These are phyloP conservation scores for Penicillium concentricum DNA, from an alignment of 2,329 filamentous ascomycete species.

Conservation along the genomic window DNA sequence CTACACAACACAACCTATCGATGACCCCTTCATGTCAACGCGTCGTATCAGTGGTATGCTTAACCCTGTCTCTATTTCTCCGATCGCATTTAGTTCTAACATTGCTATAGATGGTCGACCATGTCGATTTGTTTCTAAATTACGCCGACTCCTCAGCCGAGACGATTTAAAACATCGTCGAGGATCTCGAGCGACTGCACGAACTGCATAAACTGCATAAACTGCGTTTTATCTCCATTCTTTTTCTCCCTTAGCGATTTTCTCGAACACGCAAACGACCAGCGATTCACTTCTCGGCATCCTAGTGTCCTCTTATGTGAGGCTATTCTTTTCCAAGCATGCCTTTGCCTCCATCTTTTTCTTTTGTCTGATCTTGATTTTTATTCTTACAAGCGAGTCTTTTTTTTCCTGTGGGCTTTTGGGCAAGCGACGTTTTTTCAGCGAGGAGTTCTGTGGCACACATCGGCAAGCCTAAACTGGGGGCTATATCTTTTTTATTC, in stretches of 20 bases:
- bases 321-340: background rate
- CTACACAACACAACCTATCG: slow-evolving; percentile 27
- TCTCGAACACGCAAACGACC: background rate
- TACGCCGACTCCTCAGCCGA: slow-evolving; percentile 34
- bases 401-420: background rate
- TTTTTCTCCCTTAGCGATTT: background rate
- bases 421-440: background rate
- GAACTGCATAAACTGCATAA: background rate
- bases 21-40: slow-evolving; percentile 18
- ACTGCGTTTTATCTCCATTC: slow-evolving; percentile 4
- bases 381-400: background rate
- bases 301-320: background rate
- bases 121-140: slow-evolving; percentile 32
- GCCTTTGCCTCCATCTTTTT: background rate
- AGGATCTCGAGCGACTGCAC: slow-evolving; percentile 11
- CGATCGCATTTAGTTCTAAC: slow-evolving; percentile 15
- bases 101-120: slow-evolving; percentile 24
- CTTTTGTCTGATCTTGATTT: slow-evolving; percentile 2
- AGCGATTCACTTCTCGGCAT: background rate
- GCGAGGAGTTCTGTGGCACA: slow-evolving; percentile 8
- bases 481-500: background rate
- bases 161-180: slow-evolving; percentile 31
- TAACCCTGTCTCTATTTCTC: background rate
- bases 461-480: background rate
- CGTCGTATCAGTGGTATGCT: slow-evolving; percentile 30